Conservation (phyloP, 2,329 filamentous ascomycete species). For the Hypoxylon sp. region DNA sequence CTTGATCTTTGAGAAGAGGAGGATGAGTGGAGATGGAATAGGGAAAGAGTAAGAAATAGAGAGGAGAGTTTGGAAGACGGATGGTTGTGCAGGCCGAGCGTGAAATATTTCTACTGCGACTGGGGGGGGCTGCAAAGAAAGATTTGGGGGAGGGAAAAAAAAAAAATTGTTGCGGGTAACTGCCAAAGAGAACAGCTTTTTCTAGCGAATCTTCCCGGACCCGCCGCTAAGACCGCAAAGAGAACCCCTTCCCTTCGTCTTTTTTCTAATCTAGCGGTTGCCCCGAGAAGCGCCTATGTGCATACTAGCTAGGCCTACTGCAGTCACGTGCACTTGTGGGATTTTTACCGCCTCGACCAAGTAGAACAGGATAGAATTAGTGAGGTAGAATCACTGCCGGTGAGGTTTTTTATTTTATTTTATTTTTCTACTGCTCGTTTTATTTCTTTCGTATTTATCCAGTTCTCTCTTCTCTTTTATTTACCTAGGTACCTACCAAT, state of each 20-base stretch:
- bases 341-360: neutral
- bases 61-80: conserved; percentile 34
- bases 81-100: conserved; percentile 45
- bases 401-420: no score
- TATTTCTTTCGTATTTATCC: no score
- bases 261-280: conserved; percentile 38
- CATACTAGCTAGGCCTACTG: neutral
- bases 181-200: conserved; percentile 56
- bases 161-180: conserved; percentile 61
- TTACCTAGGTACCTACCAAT: no score
- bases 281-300: conserved; percentile 27
- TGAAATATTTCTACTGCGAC: conserved; percentile 55
- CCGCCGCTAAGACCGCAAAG: conserved; percentile 40
- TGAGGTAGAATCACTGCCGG: conserved; percentile 16
- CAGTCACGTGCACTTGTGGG: conserved; percentile 33
- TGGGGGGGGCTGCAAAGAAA: conserved; percentile 50
- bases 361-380: no score
- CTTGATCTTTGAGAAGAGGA: conserved; percentile 51
- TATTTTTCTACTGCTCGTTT: no score
- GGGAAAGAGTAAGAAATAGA: conserved; percentile 26
- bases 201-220: conserved; percentile 62
- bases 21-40: conserved; percentile 67
- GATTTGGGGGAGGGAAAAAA: conserved; percentile 52
- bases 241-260: conserved; percentile 22
- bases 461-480: no score